phyloP scores from a whole-genome alignment of 768 basidiomycete species.

The Tephrocybe sp. region DNA sequence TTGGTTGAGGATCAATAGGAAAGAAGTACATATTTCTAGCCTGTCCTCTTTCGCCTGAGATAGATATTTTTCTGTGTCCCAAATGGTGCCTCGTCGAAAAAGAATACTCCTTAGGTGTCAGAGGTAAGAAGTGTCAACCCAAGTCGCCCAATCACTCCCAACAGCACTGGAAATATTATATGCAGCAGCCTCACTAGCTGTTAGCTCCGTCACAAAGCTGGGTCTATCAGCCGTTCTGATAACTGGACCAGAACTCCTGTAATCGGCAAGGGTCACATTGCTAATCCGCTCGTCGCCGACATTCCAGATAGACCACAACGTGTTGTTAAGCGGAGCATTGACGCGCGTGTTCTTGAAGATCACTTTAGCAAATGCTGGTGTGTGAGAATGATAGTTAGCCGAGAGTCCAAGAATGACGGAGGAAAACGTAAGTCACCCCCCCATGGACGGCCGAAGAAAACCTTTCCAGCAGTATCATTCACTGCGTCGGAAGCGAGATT shows the following conservation, averaged over 20 bases:
- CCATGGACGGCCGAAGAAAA: conserved; percentile 49
- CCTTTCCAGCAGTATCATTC: conserved; percentile 28
- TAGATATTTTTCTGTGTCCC: no score
- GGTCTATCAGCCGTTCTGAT: conserved; percentile 23
- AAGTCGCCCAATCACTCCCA: conserved; percentile 42
- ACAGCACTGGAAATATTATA: conserved; percentile 46
- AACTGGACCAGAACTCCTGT: conserved; percentile 4
- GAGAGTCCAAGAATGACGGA: neutral
- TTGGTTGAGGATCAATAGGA: no score
- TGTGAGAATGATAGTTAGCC: neutral
- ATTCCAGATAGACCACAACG: conserved; percentile 20
- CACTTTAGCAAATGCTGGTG: conserved; percentile 48
- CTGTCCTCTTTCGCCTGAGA: no score
- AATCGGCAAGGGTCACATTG: conserved; percentile 4
- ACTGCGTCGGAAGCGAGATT: conserved; percentile 26
- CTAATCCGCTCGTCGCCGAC: conserved; percentile 19
- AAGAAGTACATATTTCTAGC: no score
- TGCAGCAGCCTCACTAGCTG: conserved; percentile 32
- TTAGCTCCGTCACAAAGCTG: conserved; percentile 38
- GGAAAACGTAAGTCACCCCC: conserved; percentile 27
- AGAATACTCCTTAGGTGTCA: no score
- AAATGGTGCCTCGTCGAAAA: no score
- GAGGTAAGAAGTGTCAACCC: conserved; percentile 43
- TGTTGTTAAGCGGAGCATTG: conserved; percentile 35
- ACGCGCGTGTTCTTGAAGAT: conserved; percentile 48